A percentile compares a stretch with the other conserved stretches of the same genome.
Evolutionary conservation across 495 filamentous ascomycete species (phyloP).

Genomic region (Penicillium parvum): DNA sequence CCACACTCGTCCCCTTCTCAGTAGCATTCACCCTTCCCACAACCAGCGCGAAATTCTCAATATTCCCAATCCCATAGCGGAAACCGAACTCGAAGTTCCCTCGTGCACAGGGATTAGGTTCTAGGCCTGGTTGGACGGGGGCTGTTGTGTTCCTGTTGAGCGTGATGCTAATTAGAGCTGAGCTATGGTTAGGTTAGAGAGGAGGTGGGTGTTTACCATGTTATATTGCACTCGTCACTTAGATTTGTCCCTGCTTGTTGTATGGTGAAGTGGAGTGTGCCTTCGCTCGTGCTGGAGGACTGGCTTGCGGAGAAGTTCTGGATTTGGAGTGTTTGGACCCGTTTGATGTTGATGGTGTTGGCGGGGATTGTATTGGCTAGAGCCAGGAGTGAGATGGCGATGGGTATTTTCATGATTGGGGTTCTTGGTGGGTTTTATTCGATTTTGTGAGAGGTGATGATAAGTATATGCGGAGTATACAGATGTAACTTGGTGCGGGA

Average conservation of each 20-base stretch:
- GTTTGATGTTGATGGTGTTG: background rate
- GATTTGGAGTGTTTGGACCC: slow-evolving; percentile 3
- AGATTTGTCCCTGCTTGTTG: background rate
- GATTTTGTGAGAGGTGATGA: background rate
- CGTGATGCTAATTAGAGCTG: background rate
- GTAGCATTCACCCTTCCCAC: slow-evolving; percentile 1
- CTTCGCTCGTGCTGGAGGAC: background rate
- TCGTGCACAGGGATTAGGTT: slow-evolving; percentile 4
- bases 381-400: slow-evolving; percentile 1
- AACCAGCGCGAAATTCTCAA: slow-evolving; percentile 10
- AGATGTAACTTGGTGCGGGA: too few species aligned
- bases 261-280: slow-evolving; percentile 5
- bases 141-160: slow-evolving; percentile 10
- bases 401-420: slow-evolving; percentile 6
- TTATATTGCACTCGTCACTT: background rate
- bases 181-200: background rate
- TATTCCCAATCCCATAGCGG: slow-evolving; percentile 14
- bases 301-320: slow-evolving; percentile 1
- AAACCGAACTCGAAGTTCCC: slow-evolving; percentile 11
- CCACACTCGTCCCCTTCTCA: background rate
- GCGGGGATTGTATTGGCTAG: background rate
- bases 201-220: background rate
- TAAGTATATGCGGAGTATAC: too few species aligned
- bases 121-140: slow-evolving; percentile 7
- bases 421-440: background rate